phyloP scores from a whole-genome alignment of 2,329 filamentous ascomycete species.

The Talaromyces islandicus region DNA sequence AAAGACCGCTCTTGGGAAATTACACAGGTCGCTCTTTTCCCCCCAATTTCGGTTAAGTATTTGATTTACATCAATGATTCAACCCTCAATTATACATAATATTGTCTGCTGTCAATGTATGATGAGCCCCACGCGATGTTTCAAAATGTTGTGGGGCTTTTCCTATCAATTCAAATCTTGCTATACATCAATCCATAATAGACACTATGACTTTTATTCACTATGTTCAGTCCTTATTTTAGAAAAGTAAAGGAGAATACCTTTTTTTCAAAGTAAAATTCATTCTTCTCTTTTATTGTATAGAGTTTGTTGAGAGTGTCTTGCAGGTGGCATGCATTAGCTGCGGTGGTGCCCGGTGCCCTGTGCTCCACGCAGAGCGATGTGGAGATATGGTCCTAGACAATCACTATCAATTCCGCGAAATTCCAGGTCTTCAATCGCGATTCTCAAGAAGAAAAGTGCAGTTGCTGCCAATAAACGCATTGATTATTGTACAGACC shows the following conservation, averaged over 20 bases:
- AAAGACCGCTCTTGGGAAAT: too few species aligned
- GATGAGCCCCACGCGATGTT: not conserved
- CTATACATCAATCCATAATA: not conserved
- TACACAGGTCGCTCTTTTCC: too few species aligned
- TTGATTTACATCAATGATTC: too few species aligned
- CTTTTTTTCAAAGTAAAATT: not conserved
- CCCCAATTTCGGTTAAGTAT: too few species aligned
- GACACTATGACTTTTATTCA: not conserved
- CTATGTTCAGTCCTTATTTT: not conserved
- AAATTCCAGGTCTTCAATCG: not conserved
- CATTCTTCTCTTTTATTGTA: not conserved
- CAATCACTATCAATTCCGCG: not conserved
- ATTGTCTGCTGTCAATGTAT: too few species aligned
- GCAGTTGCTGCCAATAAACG: too few species aligned
- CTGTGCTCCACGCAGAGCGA: not conserved
- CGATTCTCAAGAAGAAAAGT: not conserved
- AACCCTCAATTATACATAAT: too few species aligned
- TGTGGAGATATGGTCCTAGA: not conserved
- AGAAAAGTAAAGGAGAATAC: not conserved
- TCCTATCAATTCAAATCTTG: too few species aligned
- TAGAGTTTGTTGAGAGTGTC: not conserved
- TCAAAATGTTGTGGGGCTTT: too few species aligned
- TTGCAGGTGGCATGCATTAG: not conserved
- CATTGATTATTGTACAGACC: too few species aligned
- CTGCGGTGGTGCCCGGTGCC: not conserved